phyloP scores from a whole-genome alignment of 148 eudicot species.

The Dysphania ambrosioides region DNA sequence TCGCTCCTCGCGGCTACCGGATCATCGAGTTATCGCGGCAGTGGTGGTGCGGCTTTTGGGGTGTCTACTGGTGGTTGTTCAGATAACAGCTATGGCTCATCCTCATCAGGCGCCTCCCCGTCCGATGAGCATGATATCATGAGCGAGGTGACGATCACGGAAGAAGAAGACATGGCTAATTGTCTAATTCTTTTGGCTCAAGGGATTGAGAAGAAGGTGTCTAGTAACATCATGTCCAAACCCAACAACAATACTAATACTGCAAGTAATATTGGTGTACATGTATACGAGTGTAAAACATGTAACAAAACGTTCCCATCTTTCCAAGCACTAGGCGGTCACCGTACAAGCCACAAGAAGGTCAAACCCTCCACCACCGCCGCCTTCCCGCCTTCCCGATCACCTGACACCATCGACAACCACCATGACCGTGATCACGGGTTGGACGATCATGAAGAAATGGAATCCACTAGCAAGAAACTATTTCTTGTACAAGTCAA shows the following conservation, averaged over 20 bases:
- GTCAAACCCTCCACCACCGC: conserved; percentile 27
- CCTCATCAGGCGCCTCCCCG: conserved; percentile 20
- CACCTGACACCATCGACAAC: neutral
- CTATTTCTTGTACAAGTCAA: neutral
- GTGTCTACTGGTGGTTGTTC: neutral
- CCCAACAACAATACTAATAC: conserved; percentile 17
- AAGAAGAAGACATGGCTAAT: conserved; percentile 79
- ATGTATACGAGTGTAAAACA: conserved; percentile 73
- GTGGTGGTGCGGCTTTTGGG: neutral
- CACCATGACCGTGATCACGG: neutral
- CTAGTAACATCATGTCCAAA: neutral
- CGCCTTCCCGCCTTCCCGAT: neutral
- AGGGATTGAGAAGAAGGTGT: conserved; percentile 19
- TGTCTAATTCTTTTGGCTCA: conserved; percentile 63
- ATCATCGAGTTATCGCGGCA: conserved; percentile 20
- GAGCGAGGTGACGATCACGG: conserved; percentile 36
- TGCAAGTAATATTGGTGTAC: conserved; percentile 21
- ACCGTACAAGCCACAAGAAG: conserved; percentile 87
- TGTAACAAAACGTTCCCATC: conserved; percentile 67
- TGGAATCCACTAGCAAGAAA: conserved; percentile 1
- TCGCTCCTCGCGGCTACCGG: conserved; percentile 24
- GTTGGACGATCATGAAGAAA: neutral
- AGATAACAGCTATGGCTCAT: conserved; percentile 2
- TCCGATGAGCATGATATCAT: conserved; percentile 23
- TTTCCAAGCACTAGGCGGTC: conserved; percentile 93